A percentile compares a stretch with the other conserved stretches of the same genome.
Conservation (phyloP, 129 eudicot genomes). For the Centrapalus pauciflorus region DNA sequence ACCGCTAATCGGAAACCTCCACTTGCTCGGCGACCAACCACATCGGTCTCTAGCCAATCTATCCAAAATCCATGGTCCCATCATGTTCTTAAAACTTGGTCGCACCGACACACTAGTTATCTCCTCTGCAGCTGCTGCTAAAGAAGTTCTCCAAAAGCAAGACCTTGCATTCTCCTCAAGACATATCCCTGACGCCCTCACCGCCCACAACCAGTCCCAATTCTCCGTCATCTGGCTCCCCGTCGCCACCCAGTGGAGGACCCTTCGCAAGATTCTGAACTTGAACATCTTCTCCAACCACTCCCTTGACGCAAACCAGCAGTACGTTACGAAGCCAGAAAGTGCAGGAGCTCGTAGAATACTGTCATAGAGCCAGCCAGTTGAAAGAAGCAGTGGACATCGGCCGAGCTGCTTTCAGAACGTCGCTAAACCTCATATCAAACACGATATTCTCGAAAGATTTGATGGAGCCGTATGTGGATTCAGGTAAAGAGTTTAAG, state of each 20-base stretch:
- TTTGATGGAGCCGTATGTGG: slow-evolving; percentile 22
- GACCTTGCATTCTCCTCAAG: slow-evolving; percentile 51
- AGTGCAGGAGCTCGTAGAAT: slow-evolving; percentile 24
- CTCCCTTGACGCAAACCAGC: slow-evolving; percentile 20
- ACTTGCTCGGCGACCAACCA: slow-evolving; percentile 39
- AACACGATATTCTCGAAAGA: slow-evolving; percentile 38
- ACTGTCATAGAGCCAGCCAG: slow-evolving; percentile 11
- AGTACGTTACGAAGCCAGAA: slow-evolving; percentile 22
- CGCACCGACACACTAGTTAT: slow-evolving; percentile 43
- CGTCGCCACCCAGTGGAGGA: slow-evolving; percentile 15
- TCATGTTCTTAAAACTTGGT: slow-evolving; percentile 39
- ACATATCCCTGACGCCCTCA: slow-evolving; percentile 43
- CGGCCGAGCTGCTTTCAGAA: slow-evolving; percentile 50
- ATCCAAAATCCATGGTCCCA: slow-evolving; percentile 36
- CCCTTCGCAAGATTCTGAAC: slow-evolving; percentile 12
- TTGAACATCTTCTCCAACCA: slow-evolving; percentile 15
- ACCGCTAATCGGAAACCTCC: slow-evolving; percentile 41
- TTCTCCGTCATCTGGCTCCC: slow-evolving; percentile 29
- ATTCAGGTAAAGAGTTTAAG: slow-evolving; percentile 31
- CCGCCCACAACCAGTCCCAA: slow-evolving; percentile 39
- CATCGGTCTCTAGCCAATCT: slow-evolving; percentile 32
- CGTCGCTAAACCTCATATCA: slow-evolving; percentile 30
- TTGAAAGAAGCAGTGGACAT: slow-evolving; percentile 31
- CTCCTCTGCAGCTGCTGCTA: slow-evolving; percentile 48
- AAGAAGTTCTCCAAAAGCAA: slow-evolving; percentile 56